phyloP scores from a whole-genome alignment of 2,329 filamentous ascomycete genomes.

The Stagonosporopsis rhizophila region DNA sequence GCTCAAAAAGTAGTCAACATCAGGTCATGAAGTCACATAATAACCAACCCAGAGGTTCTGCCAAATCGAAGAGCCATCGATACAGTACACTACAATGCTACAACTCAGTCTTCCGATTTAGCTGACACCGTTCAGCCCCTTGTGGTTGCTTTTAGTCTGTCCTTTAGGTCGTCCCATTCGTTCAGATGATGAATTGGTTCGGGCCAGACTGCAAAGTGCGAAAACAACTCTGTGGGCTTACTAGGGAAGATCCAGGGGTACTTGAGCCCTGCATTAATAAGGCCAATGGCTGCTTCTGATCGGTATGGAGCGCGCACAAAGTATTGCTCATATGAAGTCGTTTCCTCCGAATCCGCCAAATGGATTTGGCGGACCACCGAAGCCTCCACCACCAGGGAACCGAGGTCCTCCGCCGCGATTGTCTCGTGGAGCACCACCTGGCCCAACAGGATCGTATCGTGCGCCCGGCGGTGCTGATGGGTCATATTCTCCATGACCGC shows the following conservation, averaged over 20 bases:
- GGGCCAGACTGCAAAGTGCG: background rate
- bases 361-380: constrained; percentile 60
- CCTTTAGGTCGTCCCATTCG: background rate
- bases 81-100: background rate
- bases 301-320: background rate
- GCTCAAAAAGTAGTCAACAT: background rate
- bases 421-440: constrained; percentile 56
- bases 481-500: constrained; percentile 62
- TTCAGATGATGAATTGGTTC: background rate
- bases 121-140: background rate
- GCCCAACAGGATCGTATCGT: constrained; percentile 83
- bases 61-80: background rate
- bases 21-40: background rate
- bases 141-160: background rate
- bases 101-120: background rate
- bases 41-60: no score
- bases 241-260: background rate
- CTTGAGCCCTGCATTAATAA: background rate
- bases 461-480: constrained; percentile 83
- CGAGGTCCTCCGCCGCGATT: constrained; percentile 39
- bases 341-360: constrained; percentile 67
- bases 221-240: background rate
- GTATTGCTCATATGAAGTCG: constrained; percentile 59
- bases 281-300: background rate
- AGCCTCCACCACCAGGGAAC: constrained; percentile 52